Evolutionary conservation across 2,329 filamentous ascomycete genomes (phyloP).

Genomic region (Aspergillus sp.): DNA sequence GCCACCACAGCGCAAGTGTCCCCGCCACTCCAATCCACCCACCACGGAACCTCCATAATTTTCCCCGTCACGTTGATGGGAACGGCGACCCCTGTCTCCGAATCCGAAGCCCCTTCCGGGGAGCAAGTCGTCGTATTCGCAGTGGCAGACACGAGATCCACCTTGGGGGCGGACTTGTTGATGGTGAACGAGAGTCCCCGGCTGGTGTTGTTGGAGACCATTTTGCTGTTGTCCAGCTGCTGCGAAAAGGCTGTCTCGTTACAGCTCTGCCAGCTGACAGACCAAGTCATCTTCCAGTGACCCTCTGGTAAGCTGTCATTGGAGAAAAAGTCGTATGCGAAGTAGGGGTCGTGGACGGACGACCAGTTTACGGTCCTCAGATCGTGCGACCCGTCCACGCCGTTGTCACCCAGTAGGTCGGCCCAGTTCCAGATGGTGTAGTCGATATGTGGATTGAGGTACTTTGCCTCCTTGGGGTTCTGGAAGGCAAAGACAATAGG

Average conservation of each 20-base stretch:
- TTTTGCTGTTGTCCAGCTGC: not conserved
- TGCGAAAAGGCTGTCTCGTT: conserved; percentile 3
- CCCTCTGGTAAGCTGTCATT: not conserved
- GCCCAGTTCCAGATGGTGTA: conserved; percentile 4
- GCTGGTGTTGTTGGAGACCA: conserved; percentile 1
- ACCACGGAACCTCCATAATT: not conserved
- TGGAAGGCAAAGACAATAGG: conserved; percentile 20
- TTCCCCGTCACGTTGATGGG: conserved; percentile 12
- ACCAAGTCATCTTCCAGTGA: conserved; percentile 8
- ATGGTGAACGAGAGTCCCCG: conserved; percentile 9
- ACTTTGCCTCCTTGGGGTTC: conserved; percentile 11
- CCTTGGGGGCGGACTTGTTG: conserved; percentile 4
- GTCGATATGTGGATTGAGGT: conserved; percentile 9
- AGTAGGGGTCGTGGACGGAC: conserved; percentile 6
- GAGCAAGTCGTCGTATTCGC: not conserved
- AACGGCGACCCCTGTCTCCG: conserved; percentile 2
- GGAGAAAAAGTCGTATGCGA: conserved; percentile 3
- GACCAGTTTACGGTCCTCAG: conserved; percentile 2
- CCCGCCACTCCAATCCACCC: not conserved
- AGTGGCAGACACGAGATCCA: conserved; percentile 17
- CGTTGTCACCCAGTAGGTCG: not conserved
- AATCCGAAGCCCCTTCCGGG: conserved; percentile 5
- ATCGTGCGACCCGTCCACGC: not conserved
- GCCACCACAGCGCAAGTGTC: not conserved
- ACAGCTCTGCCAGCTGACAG: conserved; percentile 12